phyloP scores from a whole-genome alignment of 2,329 filamentous ascomycete species.

The Penicillium griseofulvum region DNA sequence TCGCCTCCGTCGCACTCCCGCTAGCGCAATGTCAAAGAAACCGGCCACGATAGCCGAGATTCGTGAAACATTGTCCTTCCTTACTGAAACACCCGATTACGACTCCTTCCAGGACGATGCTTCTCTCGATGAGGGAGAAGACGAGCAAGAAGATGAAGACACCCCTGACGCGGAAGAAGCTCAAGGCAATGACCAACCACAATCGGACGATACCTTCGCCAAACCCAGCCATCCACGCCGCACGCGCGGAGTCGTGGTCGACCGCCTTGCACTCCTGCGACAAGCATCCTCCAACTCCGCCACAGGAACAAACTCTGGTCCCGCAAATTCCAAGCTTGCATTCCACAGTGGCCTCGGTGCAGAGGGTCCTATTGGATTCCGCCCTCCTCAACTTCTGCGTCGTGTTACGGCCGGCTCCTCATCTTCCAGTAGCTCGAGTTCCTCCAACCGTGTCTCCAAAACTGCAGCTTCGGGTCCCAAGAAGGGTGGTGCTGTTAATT shows the following conservation, averaged over 20 bases:
- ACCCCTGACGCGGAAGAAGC: constrained; percentile 17
- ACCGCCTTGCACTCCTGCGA: constrained; percentile 45
- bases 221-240: constrained; percentile 38
- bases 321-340: constrained; percentile 30
- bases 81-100: constrained; percentile 67
- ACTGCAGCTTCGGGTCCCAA: constrained; percentile 51
- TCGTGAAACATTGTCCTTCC: constrained; percentile 75
- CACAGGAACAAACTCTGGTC: constrained; percentile 19
- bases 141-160: constrained; percentile 19
- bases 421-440: constrained; percentile 21
- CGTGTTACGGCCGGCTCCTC: constrained; percentile 33
- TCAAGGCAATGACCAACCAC: constrained; percentile 21
- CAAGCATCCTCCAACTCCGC: constrained; percentile 47
- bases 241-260: constrained; percentile 43
- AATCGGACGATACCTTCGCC: constrained; percentile 25
- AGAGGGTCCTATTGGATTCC: constrained; percentile 32
- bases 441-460: constrained; percentile 28
- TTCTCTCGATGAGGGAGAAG: constrained; percentile 44
- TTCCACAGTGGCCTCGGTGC: constrained; percentile 30
- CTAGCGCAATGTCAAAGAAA: constrained; percentile 57
- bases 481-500: constrained; percentile 59
- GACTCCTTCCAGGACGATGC: constrained; percentile 56
- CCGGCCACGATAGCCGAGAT: constrained; percentile 77
- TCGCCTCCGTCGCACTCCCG: constrained; percentile 60
- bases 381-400: constrained; percentile 31